Percentiles rank a stretch among this genome's conserved stretches.
phyloP scores from a whole-genome alignment of 1,284 basidiomycete genomes.

The Phellopilus nigrolimitatus region DNA sequence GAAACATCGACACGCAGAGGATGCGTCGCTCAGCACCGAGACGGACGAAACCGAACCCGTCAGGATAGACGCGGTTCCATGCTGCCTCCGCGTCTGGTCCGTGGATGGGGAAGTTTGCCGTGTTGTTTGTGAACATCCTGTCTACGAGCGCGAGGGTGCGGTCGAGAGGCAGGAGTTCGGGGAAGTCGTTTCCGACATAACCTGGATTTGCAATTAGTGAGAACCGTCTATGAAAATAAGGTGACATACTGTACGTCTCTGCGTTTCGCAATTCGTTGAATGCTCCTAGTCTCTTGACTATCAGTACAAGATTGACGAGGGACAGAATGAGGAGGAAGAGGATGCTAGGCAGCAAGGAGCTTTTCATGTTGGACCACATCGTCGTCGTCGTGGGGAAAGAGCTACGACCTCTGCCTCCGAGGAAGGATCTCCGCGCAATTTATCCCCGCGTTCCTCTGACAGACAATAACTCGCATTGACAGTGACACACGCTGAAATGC shows the following conservation, averaged over 20 bases:
- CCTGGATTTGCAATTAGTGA: no score
- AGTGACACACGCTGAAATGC: no score
- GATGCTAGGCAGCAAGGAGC: background rate
- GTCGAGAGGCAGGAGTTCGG: conserved; percentile 10
- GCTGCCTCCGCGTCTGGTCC: conserved; percentile 3
- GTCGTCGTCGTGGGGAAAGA: conserved; percentile 1
- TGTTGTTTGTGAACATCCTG: conserved; percentile 7
- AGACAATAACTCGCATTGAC: no score
- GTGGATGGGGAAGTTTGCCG: conserved; percentile 10
- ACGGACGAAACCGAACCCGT: conserved; percentile 18
- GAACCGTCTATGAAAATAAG: background rate
- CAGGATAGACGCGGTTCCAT: conserved; percentile 10
- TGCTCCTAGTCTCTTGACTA: conserved; percentile 3
- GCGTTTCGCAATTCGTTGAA: conserved; percentile 1
- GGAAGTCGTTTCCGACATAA: conserved; percentile 14
- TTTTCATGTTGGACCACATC: no score
- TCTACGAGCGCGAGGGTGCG: background rate
- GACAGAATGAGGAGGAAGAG: conserved; percentile 7
- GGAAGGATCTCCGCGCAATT: no score
- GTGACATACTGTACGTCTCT: conserved; percentile 10
- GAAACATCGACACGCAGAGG: conserved; percentile 27
- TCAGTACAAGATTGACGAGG: conserved; percentile 10
- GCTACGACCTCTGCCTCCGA: background rate
- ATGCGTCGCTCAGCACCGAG: conserved; percentile 15
- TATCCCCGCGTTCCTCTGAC: no score